Conservation (phyloP, 345 rosid genomes). For the Rhizophora mangle region DNA sequence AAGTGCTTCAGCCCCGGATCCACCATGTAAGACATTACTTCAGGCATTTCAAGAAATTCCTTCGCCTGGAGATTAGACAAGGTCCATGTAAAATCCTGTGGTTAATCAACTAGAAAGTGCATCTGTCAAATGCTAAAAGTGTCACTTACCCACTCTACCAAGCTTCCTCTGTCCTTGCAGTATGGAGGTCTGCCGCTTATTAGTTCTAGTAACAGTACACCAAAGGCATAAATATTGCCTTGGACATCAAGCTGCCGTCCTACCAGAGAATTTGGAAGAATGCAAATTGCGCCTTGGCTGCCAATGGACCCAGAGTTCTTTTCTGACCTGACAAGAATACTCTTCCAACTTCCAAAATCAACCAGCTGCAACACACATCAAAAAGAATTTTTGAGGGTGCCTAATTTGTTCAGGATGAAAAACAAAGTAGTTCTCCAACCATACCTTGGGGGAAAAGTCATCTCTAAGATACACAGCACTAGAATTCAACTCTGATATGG, state of each 20-base stretch:
- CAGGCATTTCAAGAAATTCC: conserved; percentile 74
- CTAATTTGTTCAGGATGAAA: not conserved
- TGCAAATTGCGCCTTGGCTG: conserved; percentile 72
- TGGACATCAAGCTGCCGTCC: conserved; percentile 70
- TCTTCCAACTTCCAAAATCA: conserved; percentile 97
- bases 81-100: not conserved
- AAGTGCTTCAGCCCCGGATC: conserved; percentile 91
- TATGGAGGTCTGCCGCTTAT: conserved; percentile 87
- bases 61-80: conserved; percentile 61
- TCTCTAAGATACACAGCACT: conserved; percentile 90
- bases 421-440: not conserved
- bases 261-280: conserved; percentile 72
- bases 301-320: conserved; percentile 73
- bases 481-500: conserved; percentile 87
- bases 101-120: not conserved
- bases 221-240: conserved; percentile 87
- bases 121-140: not conserved
- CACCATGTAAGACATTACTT: conserved; percentile 67
- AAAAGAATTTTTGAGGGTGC: not conserved
- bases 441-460: conserved; percentile 96
- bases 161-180: conserved; percentile 82
- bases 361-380: conserved; percentile 57
- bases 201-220: conserved; percentile 78
- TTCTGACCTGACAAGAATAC: conserved; percentile 80
- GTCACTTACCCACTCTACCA: conserved; percentile 80